Evolutionary conservation across 2,329 filamentous ascomycete species (phyloP), one percentile per base, ranked within the genome.

Genomic region (Beauveria sp.): DNA sequence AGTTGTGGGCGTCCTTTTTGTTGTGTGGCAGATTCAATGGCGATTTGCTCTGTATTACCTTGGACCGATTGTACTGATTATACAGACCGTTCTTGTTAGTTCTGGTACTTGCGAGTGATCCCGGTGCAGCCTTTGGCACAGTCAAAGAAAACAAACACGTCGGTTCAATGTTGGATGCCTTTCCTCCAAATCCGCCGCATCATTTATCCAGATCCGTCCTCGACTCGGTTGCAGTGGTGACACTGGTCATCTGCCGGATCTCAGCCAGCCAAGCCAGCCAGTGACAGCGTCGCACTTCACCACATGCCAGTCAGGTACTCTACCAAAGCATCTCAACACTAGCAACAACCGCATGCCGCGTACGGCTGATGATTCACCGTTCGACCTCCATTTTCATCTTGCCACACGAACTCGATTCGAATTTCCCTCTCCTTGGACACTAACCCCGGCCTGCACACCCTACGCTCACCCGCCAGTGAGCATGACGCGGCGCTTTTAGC

Each of bases 81-180:
- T 38, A 6, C 5, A 38, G 34, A 10, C 34, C 12, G 34, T 38
- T 38, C 34, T 10, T 38, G 12, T 6, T 3, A 38, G 14, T 16
- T 14, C 31, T 34, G 2, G 12, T 16, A 5, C 34, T 38, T 38
- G 14, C 34, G 34, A 38, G 34, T 38, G 34, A 38, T 38, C 34
- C 3, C 65, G 64, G 53, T 60, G 59, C 0, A 66, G 65, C 12
- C 12, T 20, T 46, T 20, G 8, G n/a, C 20, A 1, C 20, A 20
- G 8, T 8, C 20, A 18, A 22, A 6, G 34, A 10, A 38, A 38
- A 38, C 5, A 38, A 10, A 14, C 34, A 38, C 34, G 34, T 38
- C 12, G 34, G 10, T 14, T 4, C 16, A 38, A 5, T 38, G 34
- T 38, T 38, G 34, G 6, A 12, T 16, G 34, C 34, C 31, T 38